Percentiles rank a stretch among this genome's conserved stretches.
phyloP scores from a whole-genome alignment of 495 filamentous ascomycete genomes.

The Neurospora sp. region DNA sequence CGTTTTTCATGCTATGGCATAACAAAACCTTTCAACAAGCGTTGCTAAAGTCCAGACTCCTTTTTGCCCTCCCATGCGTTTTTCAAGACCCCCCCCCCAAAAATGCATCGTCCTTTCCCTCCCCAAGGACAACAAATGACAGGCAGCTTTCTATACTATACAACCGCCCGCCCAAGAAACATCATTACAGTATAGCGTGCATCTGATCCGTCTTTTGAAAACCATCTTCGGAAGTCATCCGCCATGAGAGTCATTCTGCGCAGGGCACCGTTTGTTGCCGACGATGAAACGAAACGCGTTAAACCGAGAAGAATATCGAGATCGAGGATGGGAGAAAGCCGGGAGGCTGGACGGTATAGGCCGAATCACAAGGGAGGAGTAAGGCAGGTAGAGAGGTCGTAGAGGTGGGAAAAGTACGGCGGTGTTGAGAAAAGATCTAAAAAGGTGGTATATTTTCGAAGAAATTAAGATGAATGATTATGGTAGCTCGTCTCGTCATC shows the following conservation, averaged over 20 bases:
- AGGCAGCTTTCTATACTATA: background rate
- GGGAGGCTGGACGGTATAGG: background rate
- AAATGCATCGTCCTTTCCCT: background rate
- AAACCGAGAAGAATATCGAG: background rate
- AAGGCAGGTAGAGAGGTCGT: background rate
- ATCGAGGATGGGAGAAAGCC: background rate
- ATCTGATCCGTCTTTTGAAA: background rate
- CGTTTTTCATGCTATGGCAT: background rate
- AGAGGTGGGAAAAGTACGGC: background rate
- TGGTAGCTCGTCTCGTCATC: background rate
- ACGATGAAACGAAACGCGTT: background rate
- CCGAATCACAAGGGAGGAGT: background rate
- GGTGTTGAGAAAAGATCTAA: background rate
- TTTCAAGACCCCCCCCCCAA: background rate
- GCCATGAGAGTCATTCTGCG: background rate
- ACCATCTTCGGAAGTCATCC: background rate
- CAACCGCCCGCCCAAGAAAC: background rate
- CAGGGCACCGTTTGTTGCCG: background rate
- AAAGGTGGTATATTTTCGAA: background rate
- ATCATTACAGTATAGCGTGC: background rate
- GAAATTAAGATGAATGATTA: background rate
- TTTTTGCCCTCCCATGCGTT: background rate
- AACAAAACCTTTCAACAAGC: background rate
- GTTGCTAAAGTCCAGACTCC: background rate
- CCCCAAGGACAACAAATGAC: background rate